Base-by-base conservation (phyloP, 305 asterid species). In the Solanum hybrid region DNA sequence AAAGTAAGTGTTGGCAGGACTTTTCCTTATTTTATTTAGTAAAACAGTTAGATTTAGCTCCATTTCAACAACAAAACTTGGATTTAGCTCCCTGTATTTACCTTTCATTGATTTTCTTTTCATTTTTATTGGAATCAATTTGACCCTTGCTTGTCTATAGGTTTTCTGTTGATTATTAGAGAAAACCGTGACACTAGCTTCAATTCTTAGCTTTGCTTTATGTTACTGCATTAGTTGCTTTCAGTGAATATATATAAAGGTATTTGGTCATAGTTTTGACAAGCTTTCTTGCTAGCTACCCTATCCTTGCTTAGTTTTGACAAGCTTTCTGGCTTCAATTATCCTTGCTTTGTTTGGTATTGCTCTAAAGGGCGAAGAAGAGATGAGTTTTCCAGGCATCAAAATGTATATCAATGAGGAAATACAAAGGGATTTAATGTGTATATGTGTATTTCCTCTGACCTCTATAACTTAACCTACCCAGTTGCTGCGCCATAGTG, bases 1-100 rank as follows among this genome's bases (percentile, higher is more conserved):
- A 92, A 93, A 99, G 99, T 96, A 95, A 91, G 88, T 73, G 56
- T 71, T 8, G 69, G 32, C 24, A 2, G 15, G 8, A 37, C 66
- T 14, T 81, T 73, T 42, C 87, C 32, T 90, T 51, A 78, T 13
- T 75, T 26, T 78, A 19, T 51, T 15, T 19, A 36, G 42, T 81
- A 71, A 22, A 35, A 22, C 36, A 66, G 86, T 78, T 31, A 72
- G 14, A 66, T 60, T 72, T 78, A 35, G 45, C 40, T 4, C 7
- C 40, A 7, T 32, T 76, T 76, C 81, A 32, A 76, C 40, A 14
- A 73, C 7, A 73, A 73, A 17, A 32, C 40, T 19, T 35, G 26
- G 10, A 32, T 35, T 36, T 81, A 26, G 32, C 15, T 85, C 78
- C 89, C 88, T 45, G 37, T 14, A 32, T 85, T 69, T 72, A 64